A percentile compares a stretch with the other conserved stretches of the same genome.
Evolutionary conservation across 352 stramenopile genomes (phyloP).

Genomic region (Pythium brassicae): DNA sequence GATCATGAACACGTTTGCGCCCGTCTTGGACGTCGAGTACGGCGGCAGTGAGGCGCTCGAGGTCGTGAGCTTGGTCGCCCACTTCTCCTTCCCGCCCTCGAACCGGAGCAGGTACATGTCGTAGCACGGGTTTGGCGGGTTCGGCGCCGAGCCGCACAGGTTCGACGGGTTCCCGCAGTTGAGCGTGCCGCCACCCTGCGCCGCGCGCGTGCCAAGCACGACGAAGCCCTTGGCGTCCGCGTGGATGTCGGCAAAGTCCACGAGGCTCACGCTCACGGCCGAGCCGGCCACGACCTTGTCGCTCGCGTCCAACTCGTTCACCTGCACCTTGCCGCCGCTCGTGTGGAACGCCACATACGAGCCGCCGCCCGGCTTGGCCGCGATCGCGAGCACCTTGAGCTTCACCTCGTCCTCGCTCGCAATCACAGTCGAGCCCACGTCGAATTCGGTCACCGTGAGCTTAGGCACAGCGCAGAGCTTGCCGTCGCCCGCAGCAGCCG

Average conservation of each 20-base stretch:
- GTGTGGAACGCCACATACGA: slow-evolving; percentile 52
- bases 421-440: slow-evolving; percentile 28
- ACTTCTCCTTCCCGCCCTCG: slow-evolving; percentile 41
- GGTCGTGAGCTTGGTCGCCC: slow-evolving; percentile 51
- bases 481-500: slow-evolving; percentile 13
- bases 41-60: slow-evolving; percentile 45
- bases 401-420: slow-evolving; percentile 46
- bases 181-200: slow-evolving; percentile 44
- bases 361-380: slow-evolving; percentile 35
- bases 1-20: slow-evolving; percentile 55
- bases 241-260: slow-evolving; percentile 57
- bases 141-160: slow-evolving; percentile 36
- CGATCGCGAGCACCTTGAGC: slow-evolving; percentile 44
- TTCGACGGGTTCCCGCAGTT: slow-evolving; percentile 58
- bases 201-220: slow-evolving; percentile 41
- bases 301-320: slow-evolving; percentile 39
- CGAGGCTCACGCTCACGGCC: slow-evolving; percentile 27
- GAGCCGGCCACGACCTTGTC: slow-evolving; percentile 39
- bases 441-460: slow-evolving; percentile 34
- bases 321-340: slow-evolving; percentile 30
- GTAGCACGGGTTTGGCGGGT: slow-evolving; percentile 38
- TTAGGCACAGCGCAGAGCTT: slow-evolving; percentile 41
- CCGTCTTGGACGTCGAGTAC: slow-evolving; percentile 43
- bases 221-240: slow-evolving; percentile 53
- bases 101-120: slow-evolving; percentile 61